Evolutionary conservation across 768 basidiomycete species (phyloP).

Genomic region (Collybia sordida): DNA sequence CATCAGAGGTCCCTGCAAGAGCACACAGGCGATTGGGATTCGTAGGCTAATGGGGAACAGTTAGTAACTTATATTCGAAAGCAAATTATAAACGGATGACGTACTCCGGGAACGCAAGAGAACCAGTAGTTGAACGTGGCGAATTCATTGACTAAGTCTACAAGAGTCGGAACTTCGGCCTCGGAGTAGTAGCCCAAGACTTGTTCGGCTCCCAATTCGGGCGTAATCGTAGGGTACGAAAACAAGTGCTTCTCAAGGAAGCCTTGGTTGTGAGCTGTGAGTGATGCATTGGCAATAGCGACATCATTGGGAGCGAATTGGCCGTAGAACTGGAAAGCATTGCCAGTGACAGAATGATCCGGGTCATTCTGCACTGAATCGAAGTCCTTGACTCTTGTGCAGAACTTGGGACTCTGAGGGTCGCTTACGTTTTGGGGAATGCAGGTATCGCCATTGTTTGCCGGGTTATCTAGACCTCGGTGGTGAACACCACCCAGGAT

Average conservation of each 20-base stretch:
- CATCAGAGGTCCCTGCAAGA: constrained; percentile 26
- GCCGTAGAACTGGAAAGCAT: constrained; percentile 22
- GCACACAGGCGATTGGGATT: constrained; percentile 29
- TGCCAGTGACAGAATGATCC: constrained; percentile 22
- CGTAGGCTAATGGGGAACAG: no score
- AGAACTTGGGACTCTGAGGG: constrained; percentile 15
- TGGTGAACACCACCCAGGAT: constrained; percentile 23
- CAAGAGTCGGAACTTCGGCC: constrained; percentile 19
- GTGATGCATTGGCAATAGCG: constrained; percentile 15
- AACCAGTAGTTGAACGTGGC: constrained; percentile 31
- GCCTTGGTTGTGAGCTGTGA: constrained; percentile 19
- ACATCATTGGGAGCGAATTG: constrained; percentile 22
- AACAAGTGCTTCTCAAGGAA: constrained; percentile 23
- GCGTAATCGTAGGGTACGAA: constrained; percentile 12
- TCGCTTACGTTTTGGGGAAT: constrained; percentile 19
- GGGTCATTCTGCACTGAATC: constrained; percentile 22
- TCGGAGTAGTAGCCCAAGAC: constrained; percentile 25
- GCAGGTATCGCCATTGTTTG: constrained; percentile 18
- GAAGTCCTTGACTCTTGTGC: constrained; percentile 16
- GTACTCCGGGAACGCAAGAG: constrained; percentile 24
- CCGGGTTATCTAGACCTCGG: constrained; percentile 17
- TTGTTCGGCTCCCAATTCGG: constrained; percentile 20
- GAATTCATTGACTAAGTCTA: constrained; percentile 21
- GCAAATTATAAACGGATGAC: no score
- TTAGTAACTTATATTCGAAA: no score